Evolutionary conservation across 1,284 basidiomycete species (phyloP), one percentile per base, ranked within the genome.

Genomic region (Apiotrichum sp.): DNA sequence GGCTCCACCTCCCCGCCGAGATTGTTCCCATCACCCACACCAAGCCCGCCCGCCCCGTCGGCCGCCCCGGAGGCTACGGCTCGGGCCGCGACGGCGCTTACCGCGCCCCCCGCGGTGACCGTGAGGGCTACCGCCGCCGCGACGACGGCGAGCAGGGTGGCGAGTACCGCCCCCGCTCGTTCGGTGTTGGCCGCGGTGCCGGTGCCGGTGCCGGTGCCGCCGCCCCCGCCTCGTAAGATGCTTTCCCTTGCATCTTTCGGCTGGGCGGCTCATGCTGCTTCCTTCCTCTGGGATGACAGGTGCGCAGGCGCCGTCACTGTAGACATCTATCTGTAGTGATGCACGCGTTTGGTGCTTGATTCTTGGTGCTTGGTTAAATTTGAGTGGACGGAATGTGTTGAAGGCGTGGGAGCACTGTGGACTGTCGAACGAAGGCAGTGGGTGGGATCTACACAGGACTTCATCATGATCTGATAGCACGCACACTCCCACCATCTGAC

Each of bases 21-120:
- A 96, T 97, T 71, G 93, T 97, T 58, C 93, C 93, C 62, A 80
- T 88, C 60, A 97, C 93, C 65, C 89, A 93, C 84, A 93, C 93
- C 83, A 95, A 92, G 81, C 87, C 88, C 59, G 86, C 75, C 76
- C 67, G 90, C 84, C 78, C 84, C 82, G 61, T 81, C 81, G 67
- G 71, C 61, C 68, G 73, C 57, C 87, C 87, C 42, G 82, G 86
- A 63, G 87, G 89, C 66, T 81, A 81, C 67, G 68, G 69, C 50
- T 78, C 78, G 50, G 64, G 82, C 56, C 56, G 59, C 46, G 84
- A 81, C 57, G 73, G 73, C 72, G 84, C 86, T 36, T 89, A 92
- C 82, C 87, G 89, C 64, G 81, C 88, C 53, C 89, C 89, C 69
- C 87, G 91, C 66, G 71, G 75, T 61, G 78, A 92, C 78, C 84